Percentiles rank a stretch among this genome's conserved stretches.
Conservation (phyloP, 2,329 filamentous ascomycete species). For the Byssothecium circinans region DNA sequence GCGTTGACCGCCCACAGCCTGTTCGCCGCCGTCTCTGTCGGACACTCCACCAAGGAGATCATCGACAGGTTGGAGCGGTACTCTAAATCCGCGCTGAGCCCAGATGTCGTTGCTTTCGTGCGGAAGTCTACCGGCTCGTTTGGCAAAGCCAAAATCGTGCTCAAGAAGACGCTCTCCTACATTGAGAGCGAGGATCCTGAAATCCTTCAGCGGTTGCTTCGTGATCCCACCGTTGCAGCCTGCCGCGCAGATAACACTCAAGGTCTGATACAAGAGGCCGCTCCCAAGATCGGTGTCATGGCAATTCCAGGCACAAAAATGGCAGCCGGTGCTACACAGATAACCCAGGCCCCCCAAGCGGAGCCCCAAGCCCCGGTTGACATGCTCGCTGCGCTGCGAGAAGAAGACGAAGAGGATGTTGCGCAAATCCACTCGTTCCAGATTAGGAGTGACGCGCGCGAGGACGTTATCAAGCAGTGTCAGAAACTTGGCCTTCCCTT, state of each 20-base stretch:
- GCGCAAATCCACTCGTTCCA: conserved; percentile 93
- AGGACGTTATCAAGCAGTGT: conserved; percentile 86
- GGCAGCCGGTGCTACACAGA: conserved; percentile 81
- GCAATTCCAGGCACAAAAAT: conserved; percentile 95
- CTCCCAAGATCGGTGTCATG: conserved; percentile 81
- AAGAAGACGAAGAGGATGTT: conserved; percentile 77
- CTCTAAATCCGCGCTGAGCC: conserved; percentile 83
- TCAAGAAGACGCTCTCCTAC: conserved; percentile 93
- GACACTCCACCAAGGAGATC: conserved; percentile 86
- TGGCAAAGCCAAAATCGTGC: conserved; percentile 91
- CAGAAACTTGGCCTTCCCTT: conserved; percentile 84
- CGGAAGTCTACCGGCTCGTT: conserved; percentile 85
- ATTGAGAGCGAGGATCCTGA: conserved; percentile 88
- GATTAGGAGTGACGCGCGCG: conserved; percentile 78
- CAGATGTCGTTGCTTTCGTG: conserved; percentile 78
- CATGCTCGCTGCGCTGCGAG: conserved; percentile 67
- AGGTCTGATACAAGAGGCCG: conserved; percentile 74
- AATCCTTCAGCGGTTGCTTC: conserved; percentile 82
- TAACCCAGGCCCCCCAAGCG: conserved; percentile 42
- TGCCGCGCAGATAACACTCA: conserved; percentile 74
- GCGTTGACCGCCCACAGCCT: conserved; percentile 87
- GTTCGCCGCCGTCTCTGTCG: conserved; percentile 93
- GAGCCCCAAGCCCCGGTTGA: conserved; percentile 50
- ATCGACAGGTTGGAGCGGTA: conserved; percentile 85
- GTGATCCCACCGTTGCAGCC: conserved; percentile 78